Evolutionary conservation across 352 stramenopile genomes (phyloP).

Genomic region (Phytophthora hybrid): DNA sequence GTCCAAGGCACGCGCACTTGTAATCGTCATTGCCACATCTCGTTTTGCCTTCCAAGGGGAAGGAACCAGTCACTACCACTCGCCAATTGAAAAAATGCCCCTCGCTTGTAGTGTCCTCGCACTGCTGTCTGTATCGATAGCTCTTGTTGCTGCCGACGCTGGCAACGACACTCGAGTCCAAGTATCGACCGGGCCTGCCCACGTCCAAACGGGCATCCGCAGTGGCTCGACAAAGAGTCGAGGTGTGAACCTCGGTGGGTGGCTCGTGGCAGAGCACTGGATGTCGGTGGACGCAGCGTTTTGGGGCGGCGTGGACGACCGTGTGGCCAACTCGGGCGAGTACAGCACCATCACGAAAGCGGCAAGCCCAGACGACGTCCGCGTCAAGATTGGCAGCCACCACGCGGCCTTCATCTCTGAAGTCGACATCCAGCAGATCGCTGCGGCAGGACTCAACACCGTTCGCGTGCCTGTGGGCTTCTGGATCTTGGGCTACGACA

Average conservation of each 20-base stretch:
- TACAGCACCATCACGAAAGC: constrained; percentile 73
- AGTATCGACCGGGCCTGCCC: constrained; percentile 1
- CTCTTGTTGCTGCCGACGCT: constrained; percentile 3
- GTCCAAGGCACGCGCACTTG: background rate
- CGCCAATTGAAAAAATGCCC: background rate
- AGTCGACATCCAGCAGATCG: constrained; percentile 58
- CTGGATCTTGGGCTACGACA: constrained; percentile 63
- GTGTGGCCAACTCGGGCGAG: constrained; percentile 57
- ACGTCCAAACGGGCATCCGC: constrained; percentile 49
- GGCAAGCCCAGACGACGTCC: constrained; percentile 36
- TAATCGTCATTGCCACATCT: background rate
- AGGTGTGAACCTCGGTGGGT: constrained; percentile 85
- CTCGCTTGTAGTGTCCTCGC: background rate
- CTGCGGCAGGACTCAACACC: constrained; percentile 58
- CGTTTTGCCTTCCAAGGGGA: background rate
- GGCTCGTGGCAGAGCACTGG: constrained; percentile 86
- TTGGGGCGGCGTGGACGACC: constrained; percentile 59
- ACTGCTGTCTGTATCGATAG: background rate
- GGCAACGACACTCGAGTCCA: constrained; percentile 16
- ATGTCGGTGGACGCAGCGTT: constrained; percentile 68
- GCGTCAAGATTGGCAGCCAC: constrained; percentile 58
- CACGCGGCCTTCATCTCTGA: constrained; percentile 76
- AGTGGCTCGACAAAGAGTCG: constrained; percentile 49
- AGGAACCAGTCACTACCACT: background rate
- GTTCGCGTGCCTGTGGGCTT: constrained; percentile 68